Percentiles rank a stretch among this genome's conserved stretches.
Evolutionary conservation across 169 alveolate species (phyloP).

Genomic region (Eimeria zaria): DNA sequence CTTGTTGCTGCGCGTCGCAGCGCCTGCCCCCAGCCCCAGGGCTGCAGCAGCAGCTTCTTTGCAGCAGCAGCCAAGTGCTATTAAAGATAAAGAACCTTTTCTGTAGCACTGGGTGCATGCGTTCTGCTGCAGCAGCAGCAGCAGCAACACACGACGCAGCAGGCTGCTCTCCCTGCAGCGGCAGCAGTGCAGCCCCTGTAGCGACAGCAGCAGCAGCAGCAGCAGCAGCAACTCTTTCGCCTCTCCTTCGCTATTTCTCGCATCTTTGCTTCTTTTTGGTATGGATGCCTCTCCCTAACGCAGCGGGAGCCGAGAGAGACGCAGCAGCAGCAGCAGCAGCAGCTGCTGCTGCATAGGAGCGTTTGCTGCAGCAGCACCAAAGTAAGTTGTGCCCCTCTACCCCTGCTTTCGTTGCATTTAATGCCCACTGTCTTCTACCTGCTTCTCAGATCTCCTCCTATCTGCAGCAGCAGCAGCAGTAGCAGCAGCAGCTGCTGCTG

Average conservation of each 20-base stretch:
- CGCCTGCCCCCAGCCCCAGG: constrained; percentile 49
- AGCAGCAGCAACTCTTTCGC: neutral
- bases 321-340: constrained; percentile 38
- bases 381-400: constrained; percentile 13
- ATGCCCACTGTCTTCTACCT: neutral
- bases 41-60: constrained; percentile 59
- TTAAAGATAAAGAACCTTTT: constrained; percentile 16
- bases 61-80: constrained; percentile 54
- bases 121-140: constrained; percentile 34
- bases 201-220: constrained; percentile 62
- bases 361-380: constrained; percentile 50
- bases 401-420: neutral
- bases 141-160: constrained; percentile 61
- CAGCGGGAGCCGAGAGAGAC: neutral
- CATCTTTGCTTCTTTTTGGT: neutral
- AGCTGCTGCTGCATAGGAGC: neutral
- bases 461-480: neutral
- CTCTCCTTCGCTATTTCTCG: neutral
- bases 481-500: constrained; percentile 10
- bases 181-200: constrained; percentile 30
- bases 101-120: neutral
- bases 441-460: neutral
- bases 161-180: constrained; percentile 6
- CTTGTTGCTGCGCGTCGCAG: neutral
- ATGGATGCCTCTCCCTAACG: constrained; percentile 11